A percentile compares a stretch with the other conserved stretches of the same genome.
Evolutionary conservation across 148 eudicot species (phyloP).

Genomic region (Gaultheria prostrata): DNA sequence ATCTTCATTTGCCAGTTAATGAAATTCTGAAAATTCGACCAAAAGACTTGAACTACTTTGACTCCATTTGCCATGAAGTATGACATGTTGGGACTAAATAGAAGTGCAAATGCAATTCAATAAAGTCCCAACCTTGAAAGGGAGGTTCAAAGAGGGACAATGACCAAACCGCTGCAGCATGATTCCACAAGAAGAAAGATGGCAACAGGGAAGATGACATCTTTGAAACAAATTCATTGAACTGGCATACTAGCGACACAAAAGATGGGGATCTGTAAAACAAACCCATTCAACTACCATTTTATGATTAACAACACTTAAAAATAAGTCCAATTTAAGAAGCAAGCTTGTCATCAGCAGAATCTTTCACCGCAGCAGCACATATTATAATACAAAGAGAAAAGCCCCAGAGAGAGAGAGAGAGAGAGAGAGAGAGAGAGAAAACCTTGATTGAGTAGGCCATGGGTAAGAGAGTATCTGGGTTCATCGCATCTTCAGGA

Average conservation of each 20-base stretch:
- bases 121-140: neutral
- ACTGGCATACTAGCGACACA: neutral
- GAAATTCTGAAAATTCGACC: neutral
- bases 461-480: conserved; percentile 78
- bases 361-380: neutral
- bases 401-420: conserved; percentile 5
- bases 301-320: neutral
- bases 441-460: conserved; percentile 86
- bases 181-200: neutral
- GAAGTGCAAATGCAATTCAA: neutral
- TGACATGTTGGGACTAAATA: neutral
- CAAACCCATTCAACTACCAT: neutral
- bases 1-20: neutral
- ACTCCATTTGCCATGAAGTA: neutral
- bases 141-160: neutral
- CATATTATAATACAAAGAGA: neutral
- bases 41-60: neutral
- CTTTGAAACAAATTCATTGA: neutral
- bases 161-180: neutral
- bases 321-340: neutral
- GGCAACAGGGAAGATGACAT: neutral
- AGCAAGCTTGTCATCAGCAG: neutral
- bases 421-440: conserved; percentile 17
- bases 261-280: neutral
- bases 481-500: conserved; percentile 90